Evolutionary conservation across 2,329 filamentous ascomycete species (phyloP).

Genomic region (Bipolaris sorokiniana): DNA sequence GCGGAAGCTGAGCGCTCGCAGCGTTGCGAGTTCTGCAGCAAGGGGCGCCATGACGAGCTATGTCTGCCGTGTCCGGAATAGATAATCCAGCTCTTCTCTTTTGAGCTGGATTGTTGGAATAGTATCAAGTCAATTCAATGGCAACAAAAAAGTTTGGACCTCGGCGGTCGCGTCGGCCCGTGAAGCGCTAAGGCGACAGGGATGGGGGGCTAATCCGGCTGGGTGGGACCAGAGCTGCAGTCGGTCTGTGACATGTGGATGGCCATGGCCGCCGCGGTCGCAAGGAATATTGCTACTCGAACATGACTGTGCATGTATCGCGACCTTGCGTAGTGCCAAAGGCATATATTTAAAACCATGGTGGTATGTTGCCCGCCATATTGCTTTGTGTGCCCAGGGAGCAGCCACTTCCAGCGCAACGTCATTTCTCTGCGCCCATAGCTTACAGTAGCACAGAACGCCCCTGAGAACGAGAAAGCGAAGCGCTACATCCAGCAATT

Average conservation of each 20-base stretch:
- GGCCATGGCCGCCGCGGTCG: conserved; percentile 29
- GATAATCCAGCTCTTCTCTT: not conserved
- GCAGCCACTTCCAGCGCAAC: conserved; percentile 25
- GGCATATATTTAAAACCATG: conserved; percentile 42
- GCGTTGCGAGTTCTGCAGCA: conserved; percentile 36
- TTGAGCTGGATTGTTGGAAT: conserved; percentile 4
- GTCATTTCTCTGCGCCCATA: conserved; percentile 38
- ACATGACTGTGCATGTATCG: conserved; percentile 36
- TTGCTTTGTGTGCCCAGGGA: not conserved
- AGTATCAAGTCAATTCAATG: not conserved
- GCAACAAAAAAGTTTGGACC: conserved; percentile 31
- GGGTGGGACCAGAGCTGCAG: conserved; percentile 21
- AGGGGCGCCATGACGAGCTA: conserved; percentile 31
- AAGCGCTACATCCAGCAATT: conserved; percentile 80
- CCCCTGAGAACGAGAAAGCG: conserved; percentile 72
- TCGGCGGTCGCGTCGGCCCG: conserved; percentile 31
- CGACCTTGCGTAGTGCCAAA: conserved; percentile 35
- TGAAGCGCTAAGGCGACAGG: conserved; percentile 28
- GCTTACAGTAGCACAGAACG: conserved; percentile 48
- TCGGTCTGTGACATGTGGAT: conserved; percentile 30
- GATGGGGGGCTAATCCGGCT: conserved; percentile 25
- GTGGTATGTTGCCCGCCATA: conserved; percentile 36
- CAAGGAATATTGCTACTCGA: conserved; percentile 33
- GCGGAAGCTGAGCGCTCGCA: conserved; percentile 64
- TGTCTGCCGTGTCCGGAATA: not conserved